Evolutionary conservation across 2,329 filamentous ascomycete genomes (phyloP).

Genomic region (Microascus cirrosus): DNA sequence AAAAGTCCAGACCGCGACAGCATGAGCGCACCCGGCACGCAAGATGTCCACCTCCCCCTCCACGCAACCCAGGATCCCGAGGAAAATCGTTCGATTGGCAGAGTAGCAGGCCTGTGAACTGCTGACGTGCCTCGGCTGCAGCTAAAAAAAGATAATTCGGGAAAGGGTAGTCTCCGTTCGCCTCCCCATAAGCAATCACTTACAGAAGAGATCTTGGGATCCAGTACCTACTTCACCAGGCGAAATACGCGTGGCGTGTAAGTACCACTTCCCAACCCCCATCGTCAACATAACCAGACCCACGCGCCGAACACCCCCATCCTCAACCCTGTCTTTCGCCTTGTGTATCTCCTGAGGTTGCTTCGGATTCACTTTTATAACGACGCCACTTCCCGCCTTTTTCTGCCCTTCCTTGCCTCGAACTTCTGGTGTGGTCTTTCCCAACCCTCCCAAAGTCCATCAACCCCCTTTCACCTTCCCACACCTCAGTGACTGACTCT

Average conservation of each 20-base stretch:
- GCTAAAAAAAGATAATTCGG: background rate
- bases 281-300: background rate
- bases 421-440: background rate
- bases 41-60: background rate
- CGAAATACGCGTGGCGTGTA: background rate
- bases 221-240: background rate
- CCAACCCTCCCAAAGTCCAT: background rate
- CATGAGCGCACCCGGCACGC: background rate
- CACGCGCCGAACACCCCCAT: background rate
- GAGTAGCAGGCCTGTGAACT: conserved; percentile 1
- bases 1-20: background rate
- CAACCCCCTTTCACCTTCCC: background rate
- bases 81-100: conserved; percentile 1
- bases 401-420: background rate
- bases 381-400: background rate
- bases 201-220: background rate
- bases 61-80: background rate
- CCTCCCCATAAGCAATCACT: background rate
- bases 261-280: background rate
- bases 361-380: background rate
- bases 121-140: background rate
- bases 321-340: background rate
- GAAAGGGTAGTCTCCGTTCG: background rate
- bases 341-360: background rate
- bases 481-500: background rate